These are phyloP conservation scores for Boletus smithii DNA, from an alignment of 1,284 basidiomycete genomes.

Conservation along the genomic window DNA sequence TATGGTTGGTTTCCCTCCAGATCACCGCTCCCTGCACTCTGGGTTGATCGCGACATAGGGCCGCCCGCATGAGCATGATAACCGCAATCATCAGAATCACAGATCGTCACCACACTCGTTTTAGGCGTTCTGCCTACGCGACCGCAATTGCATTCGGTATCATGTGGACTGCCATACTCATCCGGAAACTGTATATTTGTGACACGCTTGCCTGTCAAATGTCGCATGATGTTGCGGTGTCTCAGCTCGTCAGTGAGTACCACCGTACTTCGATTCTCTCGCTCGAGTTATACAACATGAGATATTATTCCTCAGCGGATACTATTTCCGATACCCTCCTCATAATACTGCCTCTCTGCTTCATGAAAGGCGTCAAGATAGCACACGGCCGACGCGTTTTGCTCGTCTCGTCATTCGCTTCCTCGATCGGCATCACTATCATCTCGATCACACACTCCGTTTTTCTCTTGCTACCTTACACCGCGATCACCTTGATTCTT, in stretches of 20 bases:
- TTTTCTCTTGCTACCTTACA: too few species aligned
- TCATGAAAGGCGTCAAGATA: too few species aligned
- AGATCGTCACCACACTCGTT: neutral
- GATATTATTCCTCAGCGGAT: constrained; percentile 10
- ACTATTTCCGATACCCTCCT: neutral
- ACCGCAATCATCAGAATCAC: constrained; percentile 4
- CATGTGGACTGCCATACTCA: constrained; percentile 3
- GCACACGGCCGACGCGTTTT: too few species aligned
- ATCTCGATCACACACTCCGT: too few species aligned
- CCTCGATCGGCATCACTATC: too few species aligned
- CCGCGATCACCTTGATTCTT: too few species aligned
- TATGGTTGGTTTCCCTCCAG: neutral
- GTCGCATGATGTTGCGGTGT: neutral
- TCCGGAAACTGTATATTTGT: neutral
- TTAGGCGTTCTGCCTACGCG: neutral
- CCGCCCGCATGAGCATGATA: constrained; percentile 11
- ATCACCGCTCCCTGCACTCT: neutral
- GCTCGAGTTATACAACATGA: neutral
- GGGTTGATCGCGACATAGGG: neutral
- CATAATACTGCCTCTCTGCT: too few species aligned
- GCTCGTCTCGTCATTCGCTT: too few species aligned
- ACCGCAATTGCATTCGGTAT: neutral
- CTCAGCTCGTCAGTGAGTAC: neutral
- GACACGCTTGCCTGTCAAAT: neutral
- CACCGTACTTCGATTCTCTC: neutral